Evolutionary conservation across 148 eudicot genomes (phyloP).

Genomic region (Rheum nobile): DNA sequence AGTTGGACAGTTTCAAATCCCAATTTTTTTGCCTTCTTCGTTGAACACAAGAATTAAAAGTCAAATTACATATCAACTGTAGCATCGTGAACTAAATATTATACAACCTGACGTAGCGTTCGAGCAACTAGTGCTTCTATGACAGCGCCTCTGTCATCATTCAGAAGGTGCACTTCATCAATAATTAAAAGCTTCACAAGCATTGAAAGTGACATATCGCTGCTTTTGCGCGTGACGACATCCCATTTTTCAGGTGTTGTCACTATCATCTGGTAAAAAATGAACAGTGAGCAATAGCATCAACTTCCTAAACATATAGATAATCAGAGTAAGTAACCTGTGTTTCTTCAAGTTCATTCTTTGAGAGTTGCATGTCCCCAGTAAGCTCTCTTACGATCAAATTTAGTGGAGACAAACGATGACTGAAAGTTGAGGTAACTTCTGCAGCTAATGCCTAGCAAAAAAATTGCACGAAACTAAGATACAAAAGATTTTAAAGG

Average conservation of each 20-base stretch:
- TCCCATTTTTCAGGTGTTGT: constrained; percentile 99
- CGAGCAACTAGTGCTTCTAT: constrained; percentile 99
- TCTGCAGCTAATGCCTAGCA: constrained; percentile 93
- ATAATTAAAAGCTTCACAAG: constrained; percentile 91
- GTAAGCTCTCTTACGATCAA: constrained; percentile 92
- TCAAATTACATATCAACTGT: too few relatives aligned
- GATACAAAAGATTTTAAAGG: neutral
- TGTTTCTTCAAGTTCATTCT: constrained; percentile 83
- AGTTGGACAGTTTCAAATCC: neutral
- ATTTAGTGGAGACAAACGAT: constrained; percentile 76
- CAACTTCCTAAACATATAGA: neutral
- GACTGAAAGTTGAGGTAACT: constrained; percentile 85
- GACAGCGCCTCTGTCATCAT: constrained; percentile 98
- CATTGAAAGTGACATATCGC: constrained; percentile 95
- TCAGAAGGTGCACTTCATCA: constrained; percentile 96
- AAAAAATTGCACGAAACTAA: constrained; percentile 6
- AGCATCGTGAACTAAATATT: constrained; percentile 4
- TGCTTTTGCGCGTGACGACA: constrained; percentile 98
- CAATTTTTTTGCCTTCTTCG: too few relatives aligned
- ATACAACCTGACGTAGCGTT: constrained; percentile 97
- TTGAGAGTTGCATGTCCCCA: constrained; percentile 98
- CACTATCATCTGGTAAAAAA: constrained; percentile 70
- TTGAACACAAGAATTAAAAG: too few relatives aligned
- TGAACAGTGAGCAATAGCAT: neutral
- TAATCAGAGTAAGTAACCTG: constrained; percentile 37